These are phyloP conservation scores for Aurifilum marmelostoma DNA, from an alignment of 2,329 filamentous ascomycete species.

Conservation along the genomic window DNA sequence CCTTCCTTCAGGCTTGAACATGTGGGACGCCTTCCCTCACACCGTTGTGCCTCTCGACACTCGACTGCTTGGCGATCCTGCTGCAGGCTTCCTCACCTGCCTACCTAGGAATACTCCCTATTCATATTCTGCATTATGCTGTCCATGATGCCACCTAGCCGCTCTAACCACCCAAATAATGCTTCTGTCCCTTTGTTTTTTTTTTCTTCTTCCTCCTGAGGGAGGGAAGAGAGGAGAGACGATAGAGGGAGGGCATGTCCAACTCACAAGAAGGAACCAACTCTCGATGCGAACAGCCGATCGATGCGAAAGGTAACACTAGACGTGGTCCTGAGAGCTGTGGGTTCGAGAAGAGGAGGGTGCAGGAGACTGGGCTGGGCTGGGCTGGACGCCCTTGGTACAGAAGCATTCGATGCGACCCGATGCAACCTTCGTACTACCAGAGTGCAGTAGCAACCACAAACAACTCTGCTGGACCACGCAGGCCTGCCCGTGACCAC, in stretches of 20 bases:
- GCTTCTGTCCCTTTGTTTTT: too few relatives aligned
- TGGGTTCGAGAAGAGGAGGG: background rate
- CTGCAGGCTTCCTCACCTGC: background rate
- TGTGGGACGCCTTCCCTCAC: background rate
- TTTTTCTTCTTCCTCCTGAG: too few relatives aligned
- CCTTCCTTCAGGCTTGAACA: background rate
- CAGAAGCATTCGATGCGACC: background rate
- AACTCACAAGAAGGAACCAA: background rate
- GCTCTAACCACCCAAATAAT: background rate
- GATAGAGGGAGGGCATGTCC: background rate
- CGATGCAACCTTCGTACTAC: slow-evolving; percentile 10
- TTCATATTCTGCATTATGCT: background rate
- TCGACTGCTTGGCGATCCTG: background rate
- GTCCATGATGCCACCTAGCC: background rate
- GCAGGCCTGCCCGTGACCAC: slow-evolving; percentile 4
- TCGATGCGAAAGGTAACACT: background rate
- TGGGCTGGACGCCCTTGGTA: background rate
- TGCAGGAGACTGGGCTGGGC: background rate
- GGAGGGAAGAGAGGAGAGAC: too few relatives aligned
- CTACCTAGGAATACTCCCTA: background rate
- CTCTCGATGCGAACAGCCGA: slow-evolving; percentile 1
- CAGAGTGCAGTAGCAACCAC: background rate
- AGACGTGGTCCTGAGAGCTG: background rate
- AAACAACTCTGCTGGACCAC: background rate
- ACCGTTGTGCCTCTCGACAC: background rate